Conservation (phyloP, 768 basidiomycete species). For the Cystobasidium onofrii region DNA sequence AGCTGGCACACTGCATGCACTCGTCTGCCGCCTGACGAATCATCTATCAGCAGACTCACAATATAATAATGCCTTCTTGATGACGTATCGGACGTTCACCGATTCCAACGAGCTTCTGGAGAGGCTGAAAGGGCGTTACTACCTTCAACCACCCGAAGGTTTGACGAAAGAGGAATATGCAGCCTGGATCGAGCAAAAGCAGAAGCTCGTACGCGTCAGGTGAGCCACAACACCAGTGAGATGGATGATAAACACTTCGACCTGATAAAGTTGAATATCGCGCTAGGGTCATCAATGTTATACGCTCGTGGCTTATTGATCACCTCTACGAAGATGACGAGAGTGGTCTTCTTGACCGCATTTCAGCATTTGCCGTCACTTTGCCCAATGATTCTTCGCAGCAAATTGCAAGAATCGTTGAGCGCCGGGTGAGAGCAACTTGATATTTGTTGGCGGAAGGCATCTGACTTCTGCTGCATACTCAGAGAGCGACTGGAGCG, state of each 20-base stretch:
- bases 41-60: conserved; percentile 55
- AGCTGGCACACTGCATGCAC: conserved; percentile 74
- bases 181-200: conserved; percentile 78
- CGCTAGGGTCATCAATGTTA: conserved; percentile 71
- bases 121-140: conserved; percentile 69
- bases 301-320: conserved; percentile 80
- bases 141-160: conserved; percentile 63
- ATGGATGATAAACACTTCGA: no score
- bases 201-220: conserved; percentile 78
- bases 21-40: conserved; percentile 74
- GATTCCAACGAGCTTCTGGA: conserved; percentile 73
- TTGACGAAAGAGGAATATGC: conserved; percentile 57
- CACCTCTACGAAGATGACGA: conserved; percentile 74
- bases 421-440: conserved; percentile 38
- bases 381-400: conserved; percentile 37
- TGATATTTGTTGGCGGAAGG: no score
- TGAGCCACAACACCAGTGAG: conserved; percentile 46
- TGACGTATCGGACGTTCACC: conserved; percentile 94
- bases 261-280: not conserved
- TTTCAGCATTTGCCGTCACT: conserved; percentile 60
- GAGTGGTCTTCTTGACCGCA: conserved; percentile 65
- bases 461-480: not conserved
- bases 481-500: conserved; percentile 28
- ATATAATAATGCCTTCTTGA: conserved; percentile 80
- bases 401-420: conserved; percentile 41